Conservation (phyloP, 352 stramenopile genomes). For the Pythium volutum region DNA sequence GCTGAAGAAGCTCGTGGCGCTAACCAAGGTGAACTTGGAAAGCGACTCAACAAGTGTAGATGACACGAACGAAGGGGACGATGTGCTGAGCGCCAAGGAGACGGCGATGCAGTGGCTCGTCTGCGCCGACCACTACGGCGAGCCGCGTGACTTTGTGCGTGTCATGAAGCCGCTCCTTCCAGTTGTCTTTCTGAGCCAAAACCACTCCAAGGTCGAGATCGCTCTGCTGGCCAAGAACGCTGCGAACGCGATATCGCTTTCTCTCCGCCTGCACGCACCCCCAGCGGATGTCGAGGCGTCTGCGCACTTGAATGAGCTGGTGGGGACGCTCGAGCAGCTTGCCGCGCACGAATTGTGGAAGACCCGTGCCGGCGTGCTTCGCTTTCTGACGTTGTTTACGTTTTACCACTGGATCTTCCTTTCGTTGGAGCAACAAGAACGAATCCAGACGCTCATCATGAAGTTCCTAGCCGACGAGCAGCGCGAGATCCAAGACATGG, state of each 20-base stretch:
- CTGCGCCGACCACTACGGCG: constrained; percentile 46
- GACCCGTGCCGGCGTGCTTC: constrained; percentile 61
- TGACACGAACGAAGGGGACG: constrained; percentile 22
- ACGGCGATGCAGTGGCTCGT: constrained; percentile 70
- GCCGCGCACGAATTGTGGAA: constrained; percentile 52
- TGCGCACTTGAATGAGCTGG: constrained; percentile 23
- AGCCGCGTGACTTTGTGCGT: constrained; percentile 38
- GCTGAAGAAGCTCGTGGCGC: constrained; percentile 14
- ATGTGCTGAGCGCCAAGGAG: constrained; percentile 48
- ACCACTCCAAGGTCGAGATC: constrained; percentile 63
- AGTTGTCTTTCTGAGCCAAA: constrained; percentile 65
- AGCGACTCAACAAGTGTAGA: not conserved
- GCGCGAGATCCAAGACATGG: constrained; percentile 78
- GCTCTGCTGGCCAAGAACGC: constrained; percentile 63
- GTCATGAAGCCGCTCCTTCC: constrained; percentile 52
- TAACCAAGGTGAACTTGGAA: constrained; percentile 6
- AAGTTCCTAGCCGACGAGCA: constrained; percentile 64
- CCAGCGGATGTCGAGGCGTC: constrained; percentile 8
- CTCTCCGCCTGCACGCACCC: constrained; percentile 45
- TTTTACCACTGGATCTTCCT: constrained; percentile 79
- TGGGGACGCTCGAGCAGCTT: constrained; percentile 44
- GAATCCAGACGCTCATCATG: constrained; percentile 51
- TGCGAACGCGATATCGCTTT: constrained; percentile 51
- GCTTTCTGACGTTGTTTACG: constrained; percentile 67
- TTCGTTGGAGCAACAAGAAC: constrained; percentile 31